Conservation (phyloP, 768 basidiomycete genomes). For the Termitomyces sp. region DNA sequence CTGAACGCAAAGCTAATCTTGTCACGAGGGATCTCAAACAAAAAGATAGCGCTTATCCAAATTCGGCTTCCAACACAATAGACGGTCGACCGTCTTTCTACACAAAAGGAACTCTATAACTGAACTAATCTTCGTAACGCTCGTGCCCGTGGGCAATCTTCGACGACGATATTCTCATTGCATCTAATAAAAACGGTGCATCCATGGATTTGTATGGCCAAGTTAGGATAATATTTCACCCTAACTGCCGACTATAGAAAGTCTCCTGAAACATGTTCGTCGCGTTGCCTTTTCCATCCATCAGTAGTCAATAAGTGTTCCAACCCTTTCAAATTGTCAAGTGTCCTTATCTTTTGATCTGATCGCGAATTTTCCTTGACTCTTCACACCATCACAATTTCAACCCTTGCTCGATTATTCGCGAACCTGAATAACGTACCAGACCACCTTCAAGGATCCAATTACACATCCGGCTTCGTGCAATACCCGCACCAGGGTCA, state of each 20-base stretch:
- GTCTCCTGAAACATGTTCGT: neutral
- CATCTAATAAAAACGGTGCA: neutral
- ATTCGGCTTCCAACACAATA: constrained; percentile 16
- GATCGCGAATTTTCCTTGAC: neutral
- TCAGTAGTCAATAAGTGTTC: no score
- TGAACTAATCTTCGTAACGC: neutral
- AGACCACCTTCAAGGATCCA: no score
- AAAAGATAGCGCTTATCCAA: constrained; percentile 16
- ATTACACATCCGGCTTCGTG: neutral
- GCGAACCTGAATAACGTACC: no score
- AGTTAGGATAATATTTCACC: neutral
- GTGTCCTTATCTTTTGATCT: neutral
- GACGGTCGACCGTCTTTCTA: constrained; percentile 1
- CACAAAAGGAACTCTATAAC: constrained; percentile 15
- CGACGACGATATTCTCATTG: constrained; percentile 1
- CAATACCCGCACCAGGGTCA: neutral
- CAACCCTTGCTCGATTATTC: neutral
- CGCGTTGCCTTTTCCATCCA: neutral
- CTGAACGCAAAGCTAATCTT: constrained; percentile 9
- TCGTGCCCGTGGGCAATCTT: constrained; percentile 5
- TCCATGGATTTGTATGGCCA: neutral
- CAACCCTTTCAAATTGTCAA: neutral
- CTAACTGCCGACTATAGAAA: neutral
- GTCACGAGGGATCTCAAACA: constrained; percentile 16
- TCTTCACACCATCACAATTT: neutral